Evolutionary conservation across 345 rosid species (phyloP).

Genomic region (Eucalyptus sideroxylon): DNA sequence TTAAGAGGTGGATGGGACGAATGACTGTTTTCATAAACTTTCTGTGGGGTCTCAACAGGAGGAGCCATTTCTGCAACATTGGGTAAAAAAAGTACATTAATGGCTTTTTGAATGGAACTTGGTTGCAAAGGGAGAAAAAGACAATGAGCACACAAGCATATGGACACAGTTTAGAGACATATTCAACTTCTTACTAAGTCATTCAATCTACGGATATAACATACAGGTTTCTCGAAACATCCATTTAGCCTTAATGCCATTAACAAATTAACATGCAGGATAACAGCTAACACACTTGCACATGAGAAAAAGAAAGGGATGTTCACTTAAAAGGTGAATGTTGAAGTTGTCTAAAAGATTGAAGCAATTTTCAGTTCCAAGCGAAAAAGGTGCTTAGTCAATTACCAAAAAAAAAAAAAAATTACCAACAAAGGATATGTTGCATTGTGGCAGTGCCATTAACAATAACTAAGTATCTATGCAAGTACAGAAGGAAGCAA

Average conservation of each 20-base stretch:
- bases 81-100: neutral
- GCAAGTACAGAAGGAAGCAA: neutral
- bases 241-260: neutral
- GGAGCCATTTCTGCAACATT: constrained; percentile 3
- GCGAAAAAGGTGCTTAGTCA: neutral
- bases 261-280: neutral
- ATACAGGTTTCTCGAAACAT: neutral
- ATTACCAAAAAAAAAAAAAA: too few species aligned
- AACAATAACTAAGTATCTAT: neutral
- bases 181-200: neutral
- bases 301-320: neutral
- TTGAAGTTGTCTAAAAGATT: neutral
- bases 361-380: neutral
- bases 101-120: neutral
- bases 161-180: neutral
- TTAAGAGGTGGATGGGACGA: constrained; percentile 18
- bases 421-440: neutral
- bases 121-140: neutral
- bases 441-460: neutral
- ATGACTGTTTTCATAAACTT: neutral
- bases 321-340: neutral
- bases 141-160: neutral
- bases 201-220: neutral
- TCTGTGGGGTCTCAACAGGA: neutral
- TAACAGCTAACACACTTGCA: neutral